Base-by-base conservation (phyloP, 2,329 filamentous ascomycete genomes). In the Fusarium torreyae region DNA sequence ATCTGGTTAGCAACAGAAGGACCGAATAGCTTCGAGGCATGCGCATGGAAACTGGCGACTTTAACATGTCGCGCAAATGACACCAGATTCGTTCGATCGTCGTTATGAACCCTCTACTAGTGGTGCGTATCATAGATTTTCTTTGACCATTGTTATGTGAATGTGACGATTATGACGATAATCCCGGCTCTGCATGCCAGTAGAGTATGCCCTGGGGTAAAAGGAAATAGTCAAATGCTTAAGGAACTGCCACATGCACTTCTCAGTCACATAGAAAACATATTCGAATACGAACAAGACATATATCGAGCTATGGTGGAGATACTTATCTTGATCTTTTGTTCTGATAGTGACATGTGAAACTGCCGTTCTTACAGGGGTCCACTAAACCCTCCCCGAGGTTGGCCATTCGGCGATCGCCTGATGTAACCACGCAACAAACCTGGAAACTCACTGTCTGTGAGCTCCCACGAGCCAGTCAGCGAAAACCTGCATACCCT, bases 381-480 rank as follows among this genome's bases (percentile, higher is more conserved):
- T 51, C 68, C 64, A 71, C 63, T 69, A 52, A 66, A 60, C 68
- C 68, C 45, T 49, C 24, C 34, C 68, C 56, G 28, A 57, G 28
- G 33, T 57, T 43, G 45, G 39, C 59, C 68, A 69, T 63, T 69
- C 38, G 45, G 58, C 56, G 45, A 61, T 71, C 55, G 68, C 42
- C 68, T 70, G 61, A 71, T 71, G 53, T 52, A 71, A 57, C 65
- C 61, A 65, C 50, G 55, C 64, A 62, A 52, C 65, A 57, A 68
- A 51, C 42, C 48, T 59, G 46, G 40, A 70, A 57, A 68, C 24
- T 51, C 46, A 55, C 67, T 64, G 63, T 28, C 42, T 15, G 43
- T 43, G 44, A 60, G 51, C 43, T 56, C 36, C 20, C 17, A n/a
- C 57, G 50, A 60, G 51, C 57, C 57, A 60, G 33, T 49, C 57